phyloP scores from a whole-genome alignment of 2,329 filamentous ascomycete genomes.

The Davidsoniella virescens region DNA sequence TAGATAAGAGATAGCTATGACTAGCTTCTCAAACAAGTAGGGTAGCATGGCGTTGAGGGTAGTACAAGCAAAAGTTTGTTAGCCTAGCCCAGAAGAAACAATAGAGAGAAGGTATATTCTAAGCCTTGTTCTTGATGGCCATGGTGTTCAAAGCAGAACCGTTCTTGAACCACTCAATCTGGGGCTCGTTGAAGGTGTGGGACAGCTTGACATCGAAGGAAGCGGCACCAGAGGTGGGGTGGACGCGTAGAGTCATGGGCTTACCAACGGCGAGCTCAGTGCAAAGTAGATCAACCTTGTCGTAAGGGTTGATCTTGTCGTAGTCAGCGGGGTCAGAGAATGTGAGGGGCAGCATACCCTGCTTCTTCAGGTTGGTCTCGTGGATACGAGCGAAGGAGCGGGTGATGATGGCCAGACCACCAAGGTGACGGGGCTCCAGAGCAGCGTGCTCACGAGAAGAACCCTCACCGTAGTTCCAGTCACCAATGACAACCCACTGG shows the following conservation, averaged over 20 bases:
- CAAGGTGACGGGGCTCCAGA: constrained; percentile 91
- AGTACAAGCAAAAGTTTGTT: not conserved
- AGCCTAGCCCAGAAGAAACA: not conserved
- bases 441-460: constrained; percentile 96
- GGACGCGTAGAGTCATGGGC: constrained; percentile 79
- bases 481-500: constrained; percentile 92
- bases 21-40: not conserved
- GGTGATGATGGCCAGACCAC: constrained; percentile 91
- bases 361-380: constrained; percentile 99
- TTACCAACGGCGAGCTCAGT: constrained; percentile 85
- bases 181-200: constrained; percentile 96
- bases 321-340: constrained; percentile 93
- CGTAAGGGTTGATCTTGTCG: constrained; percentile 86
- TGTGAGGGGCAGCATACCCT: constrained; percentile 98
- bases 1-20: not conserved
- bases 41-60: not conserved
- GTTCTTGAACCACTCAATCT: constrained; percentile 99
- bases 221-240: constrained; percentile 66
- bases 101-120: constrained; percentile 12
- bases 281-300: constrained; percentile 76
- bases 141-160: constrained; percentile 96
- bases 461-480: constrained; percentile 99
- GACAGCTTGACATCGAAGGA: constrained; percentile 67
- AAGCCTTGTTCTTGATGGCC: constrained; percentile 46
- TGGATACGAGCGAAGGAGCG: constrained; percentile 97